Evolutionary conservation across 2,329 filamentous ascomycete species (phyloP).

Genomic region (Colletotrichum gigasporum): DNA sequence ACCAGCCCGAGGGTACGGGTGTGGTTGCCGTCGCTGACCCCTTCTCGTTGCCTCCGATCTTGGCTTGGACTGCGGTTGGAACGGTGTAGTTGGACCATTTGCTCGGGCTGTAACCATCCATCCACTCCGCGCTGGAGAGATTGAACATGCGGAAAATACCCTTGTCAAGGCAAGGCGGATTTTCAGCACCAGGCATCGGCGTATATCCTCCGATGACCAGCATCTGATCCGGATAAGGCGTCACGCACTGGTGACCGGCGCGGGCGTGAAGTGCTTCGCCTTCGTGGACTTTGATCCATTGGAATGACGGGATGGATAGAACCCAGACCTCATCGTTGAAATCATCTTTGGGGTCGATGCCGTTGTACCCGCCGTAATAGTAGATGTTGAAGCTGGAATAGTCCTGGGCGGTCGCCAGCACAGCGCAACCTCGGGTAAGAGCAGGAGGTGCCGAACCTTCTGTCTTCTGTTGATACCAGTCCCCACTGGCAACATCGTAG

Average conservation of each 20-base stretch:
- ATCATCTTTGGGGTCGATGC: conserved; percentile 47
- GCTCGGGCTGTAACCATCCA: conserved; percentile 73
- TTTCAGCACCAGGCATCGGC: conserved; percentile 36
- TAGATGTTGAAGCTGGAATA: conserved; percentile 83
- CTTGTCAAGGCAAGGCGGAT: conserved; percentile 56
- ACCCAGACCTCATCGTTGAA: conserved; percentile 81
- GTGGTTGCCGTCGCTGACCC: conserved; percentile 77
- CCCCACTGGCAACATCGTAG: conserved; percentile 75
- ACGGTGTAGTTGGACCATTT: conserved; percentile 74
- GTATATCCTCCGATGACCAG: conserved; percentile 77
- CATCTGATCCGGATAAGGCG: conserved; percentile 83
- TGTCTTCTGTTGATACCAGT: conserved; percentile 77
- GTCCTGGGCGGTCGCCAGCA: conserved; percentile 76
- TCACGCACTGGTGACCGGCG: conserved; percentile 79
- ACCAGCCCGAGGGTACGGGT: conserved; percentile 69
- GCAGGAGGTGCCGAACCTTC: conserved; percentile 63
- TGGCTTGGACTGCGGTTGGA: conserved; percentile 68
- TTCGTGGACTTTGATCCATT: conserved; percentile 69
- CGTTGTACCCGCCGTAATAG: conserved; percentile 82
- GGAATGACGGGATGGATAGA: conserved; percentile 81
- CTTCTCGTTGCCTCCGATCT: conserved; percentile 72
- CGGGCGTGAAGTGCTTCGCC: conserved; percentile 63
- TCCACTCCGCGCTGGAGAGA: conserved; percentile 74
- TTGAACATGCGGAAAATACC: conserved; percentile 75
- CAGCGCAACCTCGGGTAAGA: conserved; percentile 75